Base-by-base conservation (phyloP, 257 asterid species). In the Henckelia pumila region DNA sequence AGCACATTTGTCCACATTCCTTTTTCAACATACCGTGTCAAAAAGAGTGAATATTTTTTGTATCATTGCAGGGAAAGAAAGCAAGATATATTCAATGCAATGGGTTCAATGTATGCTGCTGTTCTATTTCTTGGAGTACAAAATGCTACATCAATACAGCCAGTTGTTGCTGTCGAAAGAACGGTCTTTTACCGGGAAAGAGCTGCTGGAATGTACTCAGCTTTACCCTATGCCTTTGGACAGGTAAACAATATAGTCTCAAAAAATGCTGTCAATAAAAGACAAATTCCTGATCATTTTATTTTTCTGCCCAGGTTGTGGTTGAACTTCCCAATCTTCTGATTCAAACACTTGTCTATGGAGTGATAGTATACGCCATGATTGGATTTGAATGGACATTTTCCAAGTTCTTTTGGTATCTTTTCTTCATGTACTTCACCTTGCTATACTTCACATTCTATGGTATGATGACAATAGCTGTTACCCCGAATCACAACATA, bases 51-150 rank as follows among this genome's bases (percentile, higher is more conserved):
- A 30, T 13, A 8, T 62, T 11, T 24, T 2, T 10, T 30, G 11
- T 28, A 35, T 20, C 4, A 57, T 63, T 20, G 50, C 73, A 82
- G 87, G 80, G 1, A 25, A 35, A 74, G 40, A 53, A 71, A 26
- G 4, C 80, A 82, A 64, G 87, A 82, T 69, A 61, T 82, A 9
- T 61, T 82, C 14, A 82, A 74, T 70, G 87, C 84, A n/a, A 70
- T 83, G 71, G 88, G 88, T 32, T 74, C 88, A 11, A 83, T 83
- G 88, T 75, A 75, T 75, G 56, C 73, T 11, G 67, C 88, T 22
- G 79, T 83, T 56, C 52, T 83, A 2, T 83, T 80, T 61, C 50
- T 80, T 16, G 88, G 88, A 8, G 40, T 80, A 6, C 80, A 75
- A 67, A 83, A 83, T 30, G 74, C 81, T 6, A 32, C 76, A n/a